Base-by-base conservation (phyloP, 495 filamentous ascomycete genomes). In the Aspergillus kassunensis region DNA sequence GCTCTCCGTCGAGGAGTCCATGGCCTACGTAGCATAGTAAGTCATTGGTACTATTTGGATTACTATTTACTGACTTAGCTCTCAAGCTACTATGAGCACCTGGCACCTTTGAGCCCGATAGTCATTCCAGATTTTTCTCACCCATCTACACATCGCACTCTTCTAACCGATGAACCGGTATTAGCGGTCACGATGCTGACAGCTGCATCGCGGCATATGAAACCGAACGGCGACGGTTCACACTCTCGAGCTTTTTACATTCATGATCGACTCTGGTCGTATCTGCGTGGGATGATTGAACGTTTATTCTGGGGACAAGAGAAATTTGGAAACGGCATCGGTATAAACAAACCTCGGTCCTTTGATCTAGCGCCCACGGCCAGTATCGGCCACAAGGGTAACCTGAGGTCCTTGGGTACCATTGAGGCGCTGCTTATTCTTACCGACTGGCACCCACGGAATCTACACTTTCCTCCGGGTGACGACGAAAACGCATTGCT, bases 391-490 rank as follows among this genome's bases (percentile, higher is more conserved):
- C 62, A 55, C 8, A 89, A 86, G 66, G 90, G 92, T 27, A 86
- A 87, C 51, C 75, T 98, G 33, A 80, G 93, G 33, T 95, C 91
- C 1, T 72, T 98, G 6, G 93, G 93, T 4, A 96, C 93, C 0
- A 86, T 98, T 39, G 95, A 98, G 72, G 91, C 89, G 16, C 69
- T 98, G 20, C 80, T 97, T 74, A 85, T 98, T 24, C 73, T 98
- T 40, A 97, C 91, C 9, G 93, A 98, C 58, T 98, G 93, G 90
- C 93, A 98, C 68, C 95, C 95, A 12, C 80, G 91, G 5, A 90
- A 91, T 25, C 80, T 97, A 37, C 95, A 97, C 65, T 97, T 97
- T 64, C 95, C 93, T 21, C 91, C 95, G 2, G 85, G 86, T 44
- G 90, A 96, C 51, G 83, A 87, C 54, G 83, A 83, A 49, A 82